Base-by-base conservation (phyloP, 768 basidiomycete genomes). In the Gymnopilus dilepis region DNA sequence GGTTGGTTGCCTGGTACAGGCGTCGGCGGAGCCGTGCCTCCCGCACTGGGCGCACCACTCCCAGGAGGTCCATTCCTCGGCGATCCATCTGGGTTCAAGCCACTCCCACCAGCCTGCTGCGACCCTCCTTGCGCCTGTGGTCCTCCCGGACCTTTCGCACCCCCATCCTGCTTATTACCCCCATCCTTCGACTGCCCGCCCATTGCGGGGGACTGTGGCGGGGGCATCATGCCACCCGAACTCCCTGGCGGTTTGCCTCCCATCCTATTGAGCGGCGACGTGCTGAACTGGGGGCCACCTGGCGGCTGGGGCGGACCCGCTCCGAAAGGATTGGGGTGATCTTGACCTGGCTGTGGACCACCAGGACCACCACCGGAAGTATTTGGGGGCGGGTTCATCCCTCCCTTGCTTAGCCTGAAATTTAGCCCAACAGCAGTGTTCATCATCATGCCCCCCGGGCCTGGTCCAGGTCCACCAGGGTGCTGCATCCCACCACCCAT, bases 1-100 rank as follows among this genome's bases (percentile, higher is more conserved):
- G 67, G 65, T 34, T 67, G 66, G 21, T 65, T 70, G 37, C 67
- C 65, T 0, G 66, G 66, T 28, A 65, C 69, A 61, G 70, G 70
- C n/a, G 70, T 72, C 1, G 67, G 67, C 30, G 70, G 69, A 13
- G 70, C 70, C 9, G 69, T 72, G 19, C 66, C 66, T 15, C 63
- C 66, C 42, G 56, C 67, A 51, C 48, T 51, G 28, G 43, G 42
- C 45, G 47, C 56, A 21, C 42, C 55, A 13, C 56, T 59, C 24
- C 47, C 42, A 8, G 51, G 52, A 33, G 50, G 58, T 19, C 41
- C 53, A 34, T 61, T 54, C 47, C 60, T 65, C 3, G 66, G 66
- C 26, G 66, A 67, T 6, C 63, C 64, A 38, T 67, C 64, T n/a
- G 62, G 53, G 22, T 63, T 65, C 28, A 54, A 59, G 28, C 56